Evolutionary conservation across 1,284 basidiomycete species (phyloP).

Genomic region (Stygiomarasmius scandens): DNA sequence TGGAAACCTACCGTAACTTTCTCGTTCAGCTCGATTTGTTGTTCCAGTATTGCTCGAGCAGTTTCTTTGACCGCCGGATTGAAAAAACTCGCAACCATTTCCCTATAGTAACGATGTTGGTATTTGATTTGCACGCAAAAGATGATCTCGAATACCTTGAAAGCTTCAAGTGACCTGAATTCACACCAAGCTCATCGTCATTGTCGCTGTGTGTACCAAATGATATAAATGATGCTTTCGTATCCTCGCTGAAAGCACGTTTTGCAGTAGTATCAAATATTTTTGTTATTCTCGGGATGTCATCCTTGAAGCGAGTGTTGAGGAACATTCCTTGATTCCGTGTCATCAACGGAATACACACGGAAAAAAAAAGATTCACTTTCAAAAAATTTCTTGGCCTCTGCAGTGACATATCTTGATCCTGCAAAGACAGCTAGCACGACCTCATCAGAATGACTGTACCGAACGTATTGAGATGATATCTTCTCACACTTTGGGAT

Average conservation of each 20-base stretch:
- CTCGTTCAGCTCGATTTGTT: not conserved
- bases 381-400: not conserved
- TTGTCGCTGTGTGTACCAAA: not conserved
- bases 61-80: not conserved
- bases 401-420: conserved; percentile 1
- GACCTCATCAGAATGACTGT: too few relatives aligned
- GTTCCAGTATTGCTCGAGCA: not conserved
- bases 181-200: not conserved
- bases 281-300: not conserved
- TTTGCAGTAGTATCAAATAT: conserved; percentile 1
- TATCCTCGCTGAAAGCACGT: not conserved
- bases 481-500: conserved; percentile 12
- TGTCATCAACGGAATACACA: not conserved
- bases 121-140: too few relatives aligned
- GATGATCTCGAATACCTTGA: not conserved
- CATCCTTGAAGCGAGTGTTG: not conserved
- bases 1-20: not conserved
- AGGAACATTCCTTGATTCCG: not conserved
- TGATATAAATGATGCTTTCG: not conserved
- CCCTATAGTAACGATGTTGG: not conserved
- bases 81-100: not conserved
- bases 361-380: not conserved
- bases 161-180: conserved; percentile 1
- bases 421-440: conserved; percentile 1
- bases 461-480: too few relatives aligned